Conservation (phyloP, 164 flowering plant species). For the Dillenia turbinata region DNA sequence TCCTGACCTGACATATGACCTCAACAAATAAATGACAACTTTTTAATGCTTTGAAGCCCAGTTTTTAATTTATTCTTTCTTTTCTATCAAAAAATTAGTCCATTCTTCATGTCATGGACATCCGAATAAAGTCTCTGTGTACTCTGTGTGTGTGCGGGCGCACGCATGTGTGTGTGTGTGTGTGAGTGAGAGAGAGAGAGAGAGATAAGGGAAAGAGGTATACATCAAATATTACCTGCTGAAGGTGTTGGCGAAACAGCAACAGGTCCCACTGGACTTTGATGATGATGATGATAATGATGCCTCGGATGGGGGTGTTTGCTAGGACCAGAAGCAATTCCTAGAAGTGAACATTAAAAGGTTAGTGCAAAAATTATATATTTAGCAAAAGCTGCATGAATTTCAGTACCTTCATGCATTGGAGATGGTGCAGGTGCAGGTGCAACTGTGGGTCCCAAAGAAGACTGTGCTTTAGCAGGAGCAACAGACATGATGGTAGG, state of each 20-base stretch:
- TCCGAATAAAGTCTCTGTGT: too few relatives aligned
- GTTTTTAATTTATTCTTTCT: too few relatives aligned
- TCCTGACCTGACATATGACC: too few relatives aligned
- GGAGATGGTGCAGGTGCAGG: constrained; percentile 61
- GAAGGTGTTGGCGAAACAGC: constrained; percentile 52
- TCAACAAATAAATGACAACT: too few relatives aligned
- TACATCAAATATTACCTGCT: constrained; percentile 11
- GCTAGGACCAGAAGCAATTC: constrained; percentile 33
- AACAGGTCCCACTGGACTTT: constrained; percentile 14
- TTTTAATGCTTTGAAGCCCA: too few relatives aligned
- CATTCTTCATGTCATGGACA: too few relatives aligned
- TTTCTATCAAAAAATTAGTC: too few relatives aligned
- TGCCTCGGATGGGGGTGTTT: constrained; percentile 22
- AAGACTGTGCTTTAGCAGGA: constrained; percentile 22
- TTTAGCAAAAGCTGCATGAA: constrained; percentile 1
- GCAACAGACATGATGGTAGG: constrained; percentile 22
- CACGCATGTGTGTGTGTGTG: too few relatives aligned
- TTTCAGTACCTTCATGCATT: constrained; percentile 33
- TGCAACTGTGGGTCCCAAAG: constrained; percentile 27
- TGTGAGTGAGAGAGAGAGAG: too few relatives aligned
- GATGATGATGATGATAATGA: constrained; percentile 26
- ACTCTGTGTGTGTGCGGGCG: too few relatives aligned
- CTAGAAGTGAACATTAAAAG: constrained; percentile 19
- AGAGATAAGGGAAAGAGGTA: background rate
- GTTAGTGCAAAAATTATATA: background rate